A percentile compares a stretch with the other conserved stretches of the same genome.
Conservation (phyloP, 257 asterid genomes). For the Linaria vulgaris region DNA sequence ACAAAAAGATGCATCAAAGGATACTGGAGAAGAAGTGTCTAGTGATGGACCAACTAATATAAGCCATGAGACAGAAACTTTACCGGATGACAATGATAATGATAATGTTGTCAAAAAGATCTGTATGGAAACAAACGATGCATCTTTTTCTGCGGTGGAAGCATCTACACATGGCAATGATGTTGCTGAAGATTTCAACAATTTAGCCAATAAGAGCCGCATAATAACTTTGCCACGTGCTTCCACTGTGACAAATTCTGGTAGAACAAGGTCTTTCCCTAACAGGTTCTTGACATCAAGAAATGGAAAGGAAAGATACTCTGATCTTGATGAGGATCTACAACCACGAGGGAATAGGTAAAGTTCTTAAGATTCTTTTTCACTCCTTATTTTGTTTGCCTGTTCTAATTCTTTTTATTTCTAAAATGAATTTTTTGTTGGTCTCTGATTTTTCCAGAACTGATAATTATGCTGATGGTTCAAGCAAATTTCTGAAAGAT, state of each 20-base stretch:
- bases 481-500: conserved; percentile 55
- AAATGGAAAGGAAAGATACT: conserved; percentile 67
- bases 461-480: conserved; percentile 51
- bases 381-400: not conserved
- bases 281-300: conserved; percentile 46
- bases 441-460: conserved; percentile 48
- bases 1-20: conserved; percentile 29
- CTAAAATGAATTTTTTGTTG: conserved; percentile 22
- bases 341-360: conserved; percentile 68
- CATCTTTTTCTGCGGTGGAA: conserved; percentile 44
- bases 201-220: conserved; percentile 61
- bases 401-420: conserved; percentile 19
- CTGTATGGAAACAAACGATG: conserved; percentile 30
- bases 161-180: conserved; percentile 39
- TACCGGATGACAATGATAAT: conserved; percentile 36
- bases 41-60: conserved; percentile 35
- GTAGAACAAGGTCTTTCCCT: conserved; percentile 45
- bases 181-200: conserved; percentile 46
- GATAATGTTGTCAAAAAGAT: conserved; percentile 35
- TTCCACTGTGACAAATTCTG: conserved; percentile 41
- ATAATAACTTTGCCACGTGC: conserved; percentile 76
- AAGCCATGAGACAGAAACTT: conserved; percentile 32
- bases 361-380: conserved; percentile 25
- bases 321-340: conserved; percentile 54
- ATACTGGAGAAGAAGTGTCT: conserved; percentile 33